Base-by-base conservation (phyloP, 2,329 filamentous ascomycete species). In the Trichoderma pleuroti region DNA sequence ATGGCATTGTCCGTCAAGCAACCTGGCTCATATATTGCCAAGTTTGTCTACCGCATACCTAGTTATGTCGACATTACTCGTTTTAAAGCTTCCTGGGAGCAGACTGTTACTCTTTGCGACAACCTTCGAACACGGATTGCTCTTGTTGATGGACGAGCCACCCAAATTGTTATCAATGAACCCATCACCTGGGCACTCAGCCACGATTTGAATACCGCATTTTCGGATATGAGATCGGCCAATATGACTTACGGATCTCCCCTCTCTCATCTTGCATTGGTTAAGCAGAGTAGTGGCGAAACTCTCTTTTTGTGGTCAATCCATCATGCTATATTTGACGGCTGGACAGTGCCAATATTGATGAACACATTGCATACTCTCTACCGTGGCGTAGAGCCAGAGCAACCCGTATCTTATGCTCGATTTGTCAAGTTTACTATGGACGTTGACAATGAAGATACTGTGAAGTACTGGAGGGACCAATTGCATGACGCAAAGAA, bases 11-110 rank as follows among this genome's bases (percentile, higher is more conserved):
- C 81, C 2, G 74, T 73, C 26, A 76, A 78, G n/a, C 64, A 73
- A 1, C 70, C 64, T 0, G 81, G 80, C 2, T 78, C 77, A 0
- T 84, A 84, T 52, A 76, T 82, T 7, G 76, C 79, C 0, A 75
- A 77, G 34, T 74, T 76, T 63, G 75, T 74, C 16, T 71, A 76
- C 34, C 69, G 70, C 21, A 73, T 79, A 2, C 52, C 73, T 0
- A 30, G 21, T 1, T 24, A 74, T 18, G 42, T 76, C 5, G 73
- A 79, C 10, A 30, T 77, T 57, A 39, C 46, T 14, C 71, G 68
- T 0, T 79, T 80, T 72, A 75, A 76, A 67, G 68, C 72, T 1
- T 76, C 79, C 2, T 80, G 78, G 79, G 71, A 72, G 34, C 32
- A 30, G 9, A 72, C 71, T 5, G 30, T 68, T 12, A 30, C 21